phyloP scores from a whole-genome alignment of 345 rosid species.

The Cardamine occulta region DNA sequence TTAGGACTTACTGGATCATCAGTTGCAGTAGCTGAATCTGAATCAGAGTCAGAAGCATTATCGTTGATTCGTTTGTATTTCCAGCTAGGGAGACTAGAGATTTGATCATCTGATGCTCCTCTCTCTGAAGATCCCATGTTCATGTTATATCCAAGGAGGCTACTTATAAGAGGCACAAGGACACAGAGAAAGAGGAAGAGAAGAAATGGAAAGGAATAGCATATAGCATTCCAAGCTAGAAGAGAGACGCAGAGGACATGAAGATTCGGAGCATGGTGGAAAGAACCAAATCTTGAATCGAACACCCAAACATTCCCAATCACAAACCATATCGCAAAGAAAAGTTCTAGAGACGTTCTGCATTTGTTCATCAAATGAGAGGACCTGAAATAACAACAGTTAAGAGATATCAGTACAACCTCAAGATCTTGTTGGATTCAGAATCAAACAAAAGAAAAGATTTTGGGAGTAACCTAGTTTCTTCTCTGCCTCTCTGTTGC shows the following conservation, averaged over 20 bases:
- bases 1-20: constrained; percentile 57
- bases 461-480: constrained; percentile 60
- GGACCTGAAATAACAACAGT: constrained; percentile 49
- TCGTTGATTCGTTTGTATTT: constrained; percentile 57
- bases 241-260: constrained; percentile 86
- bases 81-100: constrained; percentile 84
- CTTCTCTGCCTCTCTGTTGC: constrained; percentile 66
- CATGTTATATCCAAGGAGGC: constrained; percentile 92
- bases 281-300: constrained; percentile 85
- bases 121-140: constrained; percentile 72
- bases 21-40: constrained; percentile 41
- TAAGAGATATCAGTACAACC: constrained; percentile 12
- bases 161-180: constrained; percentile 77
- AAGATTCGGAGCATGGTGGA: constrained; percentile 80
- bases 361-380: constrained; percentile 90
- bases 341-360: constrained; percentile 86
- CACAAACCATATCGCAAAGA: constrained; percentile 99
- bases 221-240: constrained; percentile 88
- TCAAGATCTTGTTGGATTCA: constrained; percentile 9
- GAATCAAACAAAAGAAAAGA: background rate
- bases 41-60: constrained; percentile 42
- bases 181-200: constrained; percentile 89
- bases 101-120: constrained; percentile 94
- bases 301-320: constrained; percentile 99
- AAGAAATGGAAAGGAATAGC: constrained; percentile 92